Base-by-base conservation (phyloP, 352 stramenopile genomes). In the Phytophthora litchii region DNA sequence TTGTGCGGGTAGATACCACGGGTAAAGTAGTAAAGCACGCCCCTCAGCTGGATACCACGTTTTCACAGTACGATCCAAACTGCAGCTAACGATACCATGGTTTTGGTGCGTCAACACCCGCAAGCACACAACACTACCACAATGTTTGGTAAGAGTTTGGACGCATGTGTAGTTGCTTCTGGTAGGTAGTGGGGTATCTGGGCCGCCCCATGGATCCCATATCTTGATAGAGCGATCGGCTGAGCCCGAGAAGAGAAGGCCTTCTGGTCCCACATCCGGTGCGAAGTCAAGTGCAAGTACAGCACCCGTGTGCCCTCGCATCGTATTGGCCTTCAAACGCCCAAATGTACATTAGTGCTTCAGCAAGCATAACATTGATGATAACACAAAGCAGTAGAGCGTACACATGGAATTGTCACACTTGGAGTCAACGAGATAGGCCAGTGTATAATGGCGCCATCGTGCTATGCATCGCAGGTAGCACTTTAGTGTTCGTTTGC, bases 191-290 rank as follows among this genome's bases (percentile, higher is more conserved):
- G 72, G 63, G 0, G 73, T 68, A 23, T 88, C 74, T 3, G 64
- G 59, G 14, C 53, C 62, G 20, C 76, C 55, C 78, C 76, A 89
- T 10, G 79, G 78, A 44, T 92, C 83, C 83, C 83, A 92, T 6
- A 91, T 60, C 38, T 83, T 87, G 42, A 93, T 89, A 0, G 72
- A 79, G 23, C 84, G 78, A 57, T 93, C 84, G 0, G 74, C 70
- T 13, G 80, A 87, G 14, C 82, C 78, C 6, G 71, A 83, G 27
- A 92, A 84, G 13, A 92, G 74, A 38, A 94, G 42, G 0, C 77
- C 80, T 49, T 78, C 64, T 11, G 74, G 78, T 1, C 72, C 80
- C 16, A 84, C 44, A 17, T 71, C 60, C 2, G 54, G 21, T 4
- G 62, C 61, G 29, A 86, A 88, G 25, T 76, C 81, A 42, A 92